Base-by-base conservation (phyloP, 495 filamentous ascomycete genomes). In the Penicillium desertorum region DNA sequence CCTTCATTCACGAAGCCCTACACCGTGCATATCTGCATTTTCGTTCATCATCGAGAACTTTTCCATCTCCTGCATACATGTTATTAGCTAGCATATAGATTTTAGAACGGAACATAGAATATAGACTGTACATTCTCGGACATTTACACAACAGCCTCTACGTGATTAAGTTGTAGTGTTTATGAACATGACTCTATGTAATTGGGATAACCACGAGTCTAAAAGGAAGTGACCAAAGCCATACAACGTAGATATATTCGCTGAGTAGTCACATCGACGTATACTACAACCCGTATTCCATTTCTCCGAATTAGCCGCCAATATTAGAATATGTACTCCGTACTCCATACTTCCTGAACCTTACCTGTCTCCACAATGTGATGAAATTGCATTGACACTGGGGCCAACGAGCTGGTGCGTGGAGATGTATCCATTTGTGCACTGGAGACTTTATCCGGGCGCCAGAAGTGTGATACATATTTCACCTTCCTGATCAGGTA, bases 401-500 rank as follows among this genome's bases (percentile, higher is more conserved):
- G 11, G 25, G 39, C 8, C n/a, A 16, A 36, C 17, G 11, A 47
- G 45, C 25, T 20, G 48, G 4, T 9, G 12, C 8, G 22, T 37
- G 49, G 14, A 27, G 2, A 2, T 51, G 14, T 16, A 17, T 17
- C 17, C 29, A 30, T n/a, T 7, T 37, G 8, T 36, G 14, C 14
- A 22, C 48, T 53, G 47, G 58, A 58, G 20, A 44, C 29, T 3
- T 23, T 36, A 22, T n/a, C 45, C 39, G 23, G 49, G 32, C 20
- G 32, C 57, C 41, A 45, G 17, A 19, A 19, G 47, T 34, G 20
- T 4, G 34, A 39, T 20, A 12, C 39, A 27, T 23, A 30, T 52
- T 19, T 49, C 41, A 56, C 59, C 59, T 64, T 64, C 56, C 58
- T 30, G 36, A 62, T 55, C 19, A 52, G 60, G 56, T 16, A 20